A percentile compares a stretch with the other conserved stretches of the same genome.
Evolutionary conservation across 306 rosid species (phyloP).

Genomic region (Arachis stenosperma): DNA sequence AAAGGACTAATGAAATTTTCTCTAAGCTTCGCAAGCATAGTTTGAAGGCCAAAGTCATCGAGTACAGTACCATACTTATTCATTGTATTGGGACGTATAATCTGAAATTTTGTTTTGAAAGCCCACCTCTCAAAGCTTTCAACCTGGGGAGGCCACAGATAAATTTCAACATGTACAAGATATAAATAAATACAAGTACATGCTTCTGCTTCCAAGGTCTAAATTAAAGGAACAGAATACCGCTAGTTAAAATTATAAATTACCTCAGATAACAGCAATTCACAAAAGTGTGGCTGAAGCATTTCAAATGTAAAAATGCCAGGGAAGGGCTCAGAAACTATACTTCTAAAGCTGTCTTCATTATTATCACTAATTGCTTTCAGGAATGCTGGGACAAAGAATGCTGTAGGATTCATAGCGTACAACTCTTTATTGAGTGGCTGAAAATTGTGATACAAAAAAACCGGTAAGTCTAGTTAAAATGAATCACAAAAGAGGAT

Average conservation of each 20-base stretch:
- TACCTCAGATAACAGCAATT: conserved; percentile 83
- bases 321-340: conserved; percentile 67
- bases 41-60: conserved; percentile 86
- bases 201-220: conserved; percentile 23
- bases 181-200: neutral
- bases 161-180: conserved; percentile 10
- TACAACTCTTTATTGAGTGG: conserved; percentile 66
- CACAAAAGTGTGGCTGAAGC: conserved; percentile 81
- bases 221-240: conserved; percentile 26
- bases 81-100: conserved; percentile 91
- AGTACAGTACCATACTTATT: conserved; percentile 82
- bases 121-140: conserved; percentile 88
- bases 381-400: conserved; percentile 86
- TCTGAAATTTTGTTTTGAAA: conserved; percentile 49
- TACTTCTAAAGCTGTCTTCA: conserved; percentile 67
- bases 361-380: conserved; percentile 66
- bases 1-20: conserved; percentile 69
- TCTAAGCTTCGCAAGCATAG: conserved; percentile 82
- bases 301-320: conserved; percentile 81
- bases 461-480: conserved; percentile 21
- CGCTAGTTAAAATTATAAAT: conserved; percentile 32
- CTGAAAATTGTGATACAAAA: conserved; percentile 47
- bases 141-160: conserved; percentile 56
- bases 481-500: conserved; percentile 21
- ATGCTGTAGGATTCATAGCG: conserved; percentile 59